Conservation (phyloP, 2,329 filamentous ascomycete species). For the Paramyrothecium sp. region DNA sequence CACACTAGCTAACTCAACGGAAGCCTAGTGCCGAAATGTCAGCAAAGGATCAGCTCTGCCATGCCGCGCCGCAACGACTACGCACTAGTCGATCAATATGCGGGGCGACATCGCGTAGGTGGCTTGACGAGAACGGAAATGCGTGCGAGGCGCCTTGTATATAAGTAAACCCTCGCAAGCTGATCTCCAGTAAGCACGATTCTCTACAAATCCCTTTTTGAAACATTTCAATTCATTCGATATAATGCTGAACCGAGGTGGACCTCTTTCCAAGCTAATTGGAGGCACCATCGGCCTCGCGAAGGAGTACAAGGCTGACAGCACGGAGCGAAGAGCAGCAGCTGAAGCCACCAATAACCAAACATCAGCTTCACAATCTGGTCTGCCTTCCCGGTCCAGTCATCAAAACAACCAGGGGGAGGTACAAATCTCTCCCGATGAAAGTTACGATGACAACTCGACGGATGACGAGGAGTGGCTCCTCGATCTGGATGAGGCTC, state of each 20-base stretch:
- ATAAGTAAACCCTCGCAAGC: background rate
- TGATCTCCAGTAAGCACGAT: too few relatives aligned
- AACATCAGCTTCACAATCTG: background rate
- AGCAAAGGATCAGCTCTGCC: background rate
- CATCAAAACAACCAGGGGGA: background rate
- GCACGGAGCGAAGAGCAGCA: slow-evolving; percentile 1
- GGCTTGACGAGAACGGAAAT: background rate
- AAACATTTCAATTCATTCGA: background rate
- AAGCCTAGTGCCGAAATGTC: background rate
- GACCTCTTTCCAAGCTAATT: slow-evolving; percentile 2
- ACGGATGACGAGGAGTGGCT: slow-evolving; percentile 2
- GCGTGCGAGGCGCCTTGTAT: background rate
- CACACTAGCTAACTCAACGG: background rate
- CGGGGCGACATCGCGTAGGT: background rate
- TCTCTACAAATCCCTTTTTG: too few relatives aligned
- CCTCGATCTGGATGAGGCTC: slow-evolving; percentile 2
- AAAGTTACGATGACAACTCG: background rate
- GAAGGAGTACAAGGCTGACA: slow-evolving; percentile 6
- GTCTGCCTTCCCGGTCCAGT: background rate
- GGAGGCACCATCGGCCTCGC: slow-evolving; percentile 3
- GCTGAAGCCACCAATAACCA: background rate
- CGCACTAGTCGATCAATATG: background rate
- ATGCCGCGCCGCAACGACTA: background rate
- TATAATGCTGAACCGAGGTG: slow-evolving; percentile 4
- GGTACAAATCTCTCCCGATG: background rate